A percentile compares a stretch with the other conserved stretches of the same genome.
Conservation (phyloP, 768 basidiomycete genomes). For the Mycena crocata region DNA sequence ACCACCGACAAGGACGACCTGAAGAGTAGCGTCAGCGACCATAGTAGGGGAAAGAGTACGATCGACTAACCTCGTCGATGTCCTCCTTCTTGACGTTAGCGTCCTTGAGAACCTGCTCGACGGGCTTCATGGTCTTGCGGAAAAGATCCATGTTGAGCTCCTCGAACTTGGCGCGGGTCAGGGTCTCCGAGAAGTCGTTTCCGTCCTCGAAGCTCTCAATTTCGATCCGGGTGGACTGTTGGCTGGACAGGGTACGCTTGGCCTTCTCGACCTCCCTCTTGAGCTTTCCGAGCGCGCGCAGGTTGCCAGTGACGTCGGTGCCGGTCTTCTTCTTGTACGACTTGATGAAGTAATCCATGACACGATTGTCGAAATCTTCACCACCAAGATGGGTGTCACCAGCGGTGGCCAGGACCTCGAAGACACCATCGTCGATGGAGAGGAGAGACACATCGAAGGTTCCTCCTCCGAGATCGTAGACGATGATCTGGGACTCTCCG, state of each 20-base stretch:
- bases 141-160: conserved; percentile 99
- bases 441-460: conserved; percentile 99
- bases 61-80: conserved; percentile 78
- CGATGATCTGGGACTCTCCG: conserved; percentile 94
- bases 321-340: conserved; percentile 93
- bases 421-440: conserved; percentile 93
- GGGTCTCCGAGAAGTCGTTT: conserved; percentile 96
- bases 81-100: conserved; percentile 98
- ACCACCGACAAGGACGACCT: conserved; percentile 94
- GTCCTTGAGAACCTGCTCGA: conserved; percentile 98
- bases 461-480: conserved; percentile 98
- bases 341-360: conserved; percentile 92
- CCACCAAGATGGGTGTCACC: conserved; percentile 96
- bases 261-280: conserved; percentile 95
- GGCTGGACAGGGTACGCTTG: conserved; percentile 92
- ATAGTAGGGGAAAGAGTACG: not conserved
- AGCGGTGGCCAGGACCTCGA: conserved; percentile 90
- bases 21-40: not conserved
- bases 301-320: conserved; percentile 82
- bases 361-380: conserved; percentile 95
- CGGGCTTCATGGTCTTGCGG: conserved; percentile 99
- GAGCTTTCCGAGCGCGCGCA: conserved; percentile 89
- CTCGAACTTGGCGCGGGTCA: conserved; percentile 98
- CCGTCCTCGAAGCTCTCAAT: conserved; percentile 97
- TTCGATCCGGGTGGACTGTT: conserved; percentile 92